phyloP scores from a whole-genome alignment of 208 protist species.

The Acanthamoeba healyi region DNA sequence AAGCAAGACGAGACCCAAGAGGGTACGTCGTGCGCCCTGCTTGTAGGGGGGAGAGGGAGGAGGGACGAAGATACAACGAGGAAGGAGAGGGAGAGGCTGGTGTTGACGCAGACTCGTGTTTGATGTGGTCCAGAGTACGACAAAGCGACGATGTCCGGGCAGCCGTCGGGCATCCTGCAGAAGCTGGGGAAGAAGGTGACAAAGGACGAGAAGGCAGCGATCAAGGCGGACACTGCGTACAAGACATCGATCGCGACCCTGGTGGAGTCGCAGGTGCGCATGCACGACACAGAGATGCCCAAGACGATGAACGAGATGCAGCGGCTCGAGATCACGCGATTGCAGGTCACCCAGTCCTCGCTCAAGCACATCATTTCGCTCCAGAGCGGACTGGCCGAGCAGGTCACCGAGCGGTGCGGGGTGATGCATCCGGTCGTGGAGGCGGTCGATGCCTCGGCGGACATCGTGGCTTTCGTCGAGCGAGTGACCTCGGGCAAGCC shows the following conservation, averaged over 20 bases:
- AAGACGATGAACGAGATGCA: constrained; percentile 5
- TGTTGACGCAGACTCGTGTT: not conserved
- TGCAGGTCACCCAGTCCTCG: not conserved
- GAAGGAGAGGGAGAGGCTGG: no score
- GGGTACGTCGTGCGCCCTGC: not conserved
- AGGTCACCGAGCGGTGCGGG: not conserved
- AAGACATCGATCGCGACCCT: not conserved
- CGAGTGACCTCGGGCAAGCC: not conserved
- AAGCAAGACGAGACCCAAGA: constrained; percentile 67
- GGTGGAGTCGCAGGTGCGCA: not conserved
- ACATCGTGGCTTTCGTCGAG: constrained; percentile 36
- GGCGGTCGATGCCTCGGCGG: not conserved
- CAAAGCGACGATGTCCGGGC: not conserved
- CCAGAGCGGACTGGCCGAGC: not conserved
- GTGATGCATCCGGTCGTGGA: not conserved
- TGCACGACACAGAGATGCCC: constrained; percentile 56
- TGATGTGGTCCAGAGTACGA: not conserved
- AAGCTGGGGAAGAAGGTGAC: constrained; percentile 60
- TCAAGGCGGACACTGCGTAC: constrained; percentile 40
- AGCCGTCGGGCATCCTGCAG: not conserved
- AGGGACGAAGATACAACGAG: no score
- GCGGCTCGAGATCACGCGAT: not conserved
- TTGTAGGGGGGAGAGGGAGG: not conserved
- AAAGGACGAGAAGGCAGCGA: constrained; percentile 9
- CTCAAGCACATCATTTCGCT: not conserved